phyloP scores from a whole-genome alignment of 306 rosid species.

The Vigna reflexopilosa region DNA sequence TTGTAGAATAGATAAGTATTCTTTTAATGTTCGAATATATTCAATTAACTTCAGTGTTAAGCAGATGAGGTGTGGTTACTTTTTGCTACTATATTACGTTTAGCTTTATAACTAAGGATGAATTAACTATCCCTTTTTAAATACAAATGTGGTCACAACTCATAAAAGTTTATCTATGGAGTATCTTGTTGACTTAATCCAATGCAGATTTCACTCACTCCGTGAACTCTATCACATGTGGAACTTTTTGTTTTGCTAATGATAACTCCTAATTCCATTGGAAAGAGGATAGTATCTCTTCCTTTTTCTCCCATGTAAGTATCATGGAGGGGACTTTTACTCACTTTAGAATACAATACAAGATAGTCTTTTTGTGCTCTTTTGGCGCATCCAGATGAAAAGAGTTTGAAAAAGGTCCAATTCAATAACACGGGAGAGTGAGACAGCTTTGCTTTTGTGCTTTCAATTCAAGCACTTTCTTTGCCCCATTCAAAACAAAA shows the following conservation, averaged over 20 bases:
- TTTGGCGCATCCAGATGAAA: conserved; percentile 51
- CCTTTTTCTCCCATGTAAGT: conserved; percentile 10
- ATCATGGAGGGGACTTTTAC: not conserved
- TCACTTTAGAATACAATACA: not conserved
- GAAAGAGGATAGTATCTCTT: conserved; percentile 8
- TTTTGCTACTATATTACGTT: not conserved
- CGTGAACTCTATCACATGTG: conserved; percentile 21
- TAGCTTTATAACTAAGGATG: not conserved
- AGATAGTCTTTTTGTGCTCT: conserved; percentile 53
- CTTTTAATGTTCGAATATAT: not conserved
- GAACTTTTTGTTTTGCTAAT: conserved; percentile 16
- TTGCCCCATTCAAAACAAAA: conserved; percentile 43
- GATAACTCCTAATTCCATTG: conserved; percentile 38
- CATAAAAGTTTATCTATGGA: not conserved
- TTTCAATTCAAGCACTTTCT: conserved; percentile 41
- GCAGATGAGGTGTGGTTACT: not conserved
- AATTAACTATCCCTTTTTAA: not conserved
- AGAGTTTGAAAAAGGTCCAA: conserved; percentile 52
- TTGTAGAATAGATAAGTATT: too few species aligned
- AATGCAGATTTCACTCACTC: conserved; percentile 18
- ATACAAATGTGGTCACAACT: not conserved
- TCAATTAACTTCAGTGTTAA: not conserved
- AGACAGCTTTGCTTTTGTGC: conserved; percentile 50
- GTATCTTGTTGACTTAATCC: conserved; percentile 5
- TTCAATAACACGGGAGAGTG: conserved; percentile 39